phyloP scores from a whole-genome alignment of 345 rosid species.

The Salix purpurea region DNA sequence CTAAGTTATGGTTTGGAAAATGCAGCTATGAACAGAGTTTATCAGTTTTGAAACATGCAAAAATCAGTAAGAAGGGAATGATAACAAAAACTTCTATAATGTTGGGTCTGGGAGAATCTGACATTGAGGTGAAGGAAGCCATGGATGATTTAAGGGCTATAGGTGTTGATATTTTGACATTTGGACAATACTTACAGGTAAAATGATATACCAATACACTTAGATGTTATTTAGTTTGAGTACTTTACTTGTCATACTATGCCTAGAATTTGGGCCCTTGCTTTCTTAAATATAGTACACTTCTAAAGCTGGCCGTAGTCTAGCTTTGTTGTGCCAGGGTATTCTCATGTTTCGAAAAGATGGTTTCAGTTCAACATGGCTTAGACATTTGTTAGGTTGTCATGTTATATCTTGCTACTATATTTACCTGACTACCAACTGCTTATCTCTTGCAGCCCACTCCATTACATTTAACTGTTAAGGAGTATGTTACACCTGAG shows the following conservation, averaged over 20 bases:
- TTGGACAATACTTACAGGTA: conserved; percentile 98
- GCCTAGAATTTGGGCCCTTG: neutral
- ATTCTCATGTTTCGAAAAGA: conserved; percentile 5
- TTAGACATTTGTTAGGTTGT: neutral
- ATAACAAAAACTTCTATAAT: conserved; percentile 93
- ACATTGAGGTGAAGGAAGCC: conserved; percentile 73
- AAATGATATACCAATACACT: conserved; percentile 2
- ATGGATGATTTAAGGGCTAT: conserved; percentile 90
- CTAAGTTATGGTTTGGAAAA: conserved; percentile 9
- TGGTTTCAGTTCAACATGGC: neutral
- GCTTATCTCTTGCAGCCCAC: conserved; percentile 65
- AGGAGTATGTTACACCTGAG: conserved; percentile 91
- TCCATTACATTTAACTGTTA: conserved; percentile 88
- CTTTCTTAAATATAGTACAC: neutral
- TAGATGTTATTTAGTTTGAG: neutral
- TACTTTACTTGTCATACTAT: neutral
- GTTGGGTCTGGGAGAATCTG: conserved; percentile 98
- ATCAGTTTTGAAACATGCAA: conserved; percentile 80
- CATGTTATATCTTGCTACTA: neutral
- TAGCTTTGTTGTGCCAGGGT: neutral
- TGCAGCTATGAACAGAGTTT: conserved; percentile 94
- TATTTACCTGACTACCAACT: neutral
- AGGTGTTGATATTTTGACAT: conserved; percentile 85
- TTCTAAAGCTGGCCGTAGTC: neutral
- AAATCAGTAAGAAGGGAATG: conserved; percentile 74